phyloP scores from a whole-genome alignment of 345 rosid species.

The Rhodamnia rubescens region DNA sequence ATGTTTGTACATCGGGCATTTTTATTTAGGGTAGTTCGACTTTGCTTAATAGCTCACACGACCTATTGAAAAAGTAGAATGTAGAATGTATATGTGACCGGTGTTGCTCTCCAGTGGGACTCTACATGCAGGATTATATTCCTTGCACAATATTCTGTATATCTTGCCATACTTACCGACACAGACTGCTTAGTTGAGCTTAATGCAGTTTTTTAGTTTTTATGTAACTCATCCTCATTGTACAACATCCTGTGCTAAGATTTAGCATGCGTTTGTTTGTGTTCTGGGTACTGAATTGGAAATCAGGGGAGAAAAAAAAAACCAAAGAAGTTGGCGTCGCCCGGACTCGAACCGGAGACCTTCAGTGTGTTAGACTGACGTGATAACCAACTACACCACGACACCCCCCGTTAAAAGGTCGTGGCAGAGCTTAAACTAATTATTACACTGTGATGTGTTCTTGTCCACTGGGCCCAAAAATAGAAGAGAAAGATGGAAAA shows the following conservation, averaged over 20 bases:
- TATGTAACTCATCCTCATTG: background rate
- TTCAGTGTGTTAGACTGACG: conserved; percentile 98
- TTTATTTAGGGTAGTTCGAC: background rate
- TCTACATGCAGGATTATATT: background rate
- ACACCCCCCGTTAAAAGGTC: conserved; percentile 17
- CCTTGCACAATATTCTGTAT: conserved; percentile 8
- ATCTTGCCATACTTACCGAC: conserved; percentile 2
- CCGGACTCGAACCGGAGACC: conserved; percentile 95
- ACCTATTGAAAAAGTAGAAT: background rate
- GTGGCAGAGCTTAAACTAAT: fast-evolving
- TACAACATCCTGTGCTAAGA: background rate
- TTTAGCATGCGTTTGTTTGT: background rate
- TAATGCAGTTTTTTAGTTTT: background rate
- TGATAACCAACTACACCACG: conserved; percentile 99
- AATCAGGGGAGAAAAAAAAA: background rate
- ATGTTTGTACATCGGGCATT: background rate
- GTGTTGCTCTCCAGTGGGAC: background rate
- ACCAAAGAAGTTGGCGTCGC: conserved; percentile 39
- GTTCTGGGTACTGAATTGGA: background rate
- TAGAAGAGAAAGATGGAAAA: background rate
- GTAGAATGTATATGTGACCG: background rate
- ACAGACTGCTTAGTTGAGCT: background rate
- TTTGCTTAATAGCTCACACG: background rate
- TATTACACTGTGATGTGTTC: too few species aligned
- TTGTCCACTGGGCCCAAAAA: background rate